A percentile compares a stretch with the other conserved stretches of the same genome.
Evolutionary conservation across 139 green algal genomes (phyloP).

Genomic region (Coelastrella sp.): DNA sequence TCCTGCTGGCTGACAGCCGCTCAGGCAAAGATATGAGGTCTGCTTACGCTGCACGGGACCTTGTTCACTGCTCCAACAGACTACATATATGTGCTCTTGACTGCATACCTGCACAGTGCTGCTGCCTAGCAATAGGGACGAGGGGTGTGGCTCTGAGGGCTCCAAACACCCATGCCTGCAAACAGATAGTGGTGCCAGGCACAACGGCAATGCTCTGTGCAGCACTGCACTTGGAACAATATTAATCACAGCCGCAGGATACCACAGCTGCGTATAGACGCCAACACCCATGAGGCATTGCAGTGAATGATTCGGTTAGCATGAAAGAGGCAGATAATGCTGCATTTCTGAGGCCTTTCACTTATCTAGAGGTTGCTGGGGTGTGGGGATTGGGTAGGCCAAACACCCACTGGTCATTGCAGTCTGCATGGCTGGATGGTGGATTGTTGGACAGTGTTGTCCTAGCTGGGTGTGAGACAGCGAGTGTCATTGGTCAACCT

Average conservation of each 20-base stretch:
- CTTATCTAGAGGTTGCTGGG: too few species aligned
- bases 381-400: too few species aligned
- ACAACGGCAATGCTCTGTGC: background rate
- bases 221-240: background rate
- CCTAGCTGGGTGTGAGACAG: too few species aligned
- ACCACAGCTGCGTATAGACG: too few species aligned
- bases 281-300: background rate
- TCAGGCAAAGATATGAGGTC: background rate
- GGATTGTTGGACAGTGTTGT: too few species aligned
- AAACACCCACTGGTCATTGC: too few species aligned
- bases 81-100: background rate
- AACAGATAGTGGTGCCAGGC: too few species aligned
- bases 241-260: background rate
- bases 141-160: slow-evolving; percentile 65
- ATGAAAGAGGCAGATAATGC: background rate
- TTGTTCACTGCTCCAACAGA: background rate
- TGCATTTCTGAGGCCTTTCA: too few species aligned
- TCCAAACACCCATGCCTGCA: slow-evolving; percentile 80
- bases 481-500: too few species aligned
- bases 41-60: background rate
- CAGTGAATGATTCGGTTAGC: background rate
- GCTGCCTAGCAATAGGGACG: slow-evolving; percentile 70
- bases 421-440: too few species aligned
- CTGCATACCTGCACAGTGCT: slow-evolving; percentile 71
- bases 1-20: too few species aligned